These are phyloP conservation scores for Thelephora terrestris DNA, from an alignment of 1,284 basidiomycete genomes.

Conservation along the genomic window DNA sequence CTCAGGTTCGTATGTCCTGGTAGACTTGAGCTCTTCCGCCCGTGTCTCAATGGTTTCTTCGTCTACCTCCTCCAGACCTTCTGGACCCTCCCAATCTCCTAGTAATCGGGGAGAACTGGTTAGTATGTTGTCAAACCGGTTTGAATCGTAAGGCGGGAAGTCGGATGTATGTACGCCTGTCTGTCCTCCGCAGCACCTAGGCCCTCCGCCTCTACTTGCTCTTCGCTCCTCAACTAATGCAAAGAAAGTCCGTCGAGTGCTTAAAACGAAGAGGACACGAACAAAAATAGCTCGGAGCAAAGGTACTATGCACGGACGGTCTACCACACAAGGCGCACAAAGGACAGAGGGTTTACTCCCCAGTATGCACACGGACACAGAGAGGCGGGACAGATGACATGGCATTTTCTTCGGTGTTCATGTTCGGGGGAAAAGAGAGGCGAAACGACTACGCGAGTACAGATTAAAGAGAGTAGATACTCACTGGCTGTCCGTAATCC, in stretches of 20 bases:
- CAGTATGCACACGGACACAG: neutral
- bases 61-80: conserved; percentile 35
- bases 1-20: conserved; percentile 13
- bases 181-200: no score
- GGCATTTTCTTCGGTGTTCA: conserved; percentile 22
- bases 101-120: conserved; percentile 11
- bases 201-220: no score
- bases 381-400: conserved; percentile 11
- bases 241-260: no score
- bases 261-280: no score
- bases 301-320: no score
- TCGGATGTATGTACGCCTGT: no score
- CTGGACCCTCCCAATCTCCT: conserved; percentile 66
- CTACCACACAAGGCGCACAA: no score
- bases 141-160: neutral
- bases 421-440: conserved; percentile 22
- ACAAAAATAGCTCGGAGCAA: no score
- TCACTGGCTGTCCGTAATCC: conserved; percentile 69
- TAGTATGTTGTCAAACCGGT: neutral
- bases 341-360: no score
- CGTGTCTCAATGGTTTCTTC: conserved; percentile 7
- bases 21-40: neutral
- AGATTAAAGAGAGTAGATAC: conserved; percentile 31
- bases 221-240: no score
- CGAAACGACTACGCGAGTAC: conserved; percentile 27